phyloP scores from a whole-genome alignment of 2,329 filamentous ascomycete species.

The Xylaria sp. region DNA sequence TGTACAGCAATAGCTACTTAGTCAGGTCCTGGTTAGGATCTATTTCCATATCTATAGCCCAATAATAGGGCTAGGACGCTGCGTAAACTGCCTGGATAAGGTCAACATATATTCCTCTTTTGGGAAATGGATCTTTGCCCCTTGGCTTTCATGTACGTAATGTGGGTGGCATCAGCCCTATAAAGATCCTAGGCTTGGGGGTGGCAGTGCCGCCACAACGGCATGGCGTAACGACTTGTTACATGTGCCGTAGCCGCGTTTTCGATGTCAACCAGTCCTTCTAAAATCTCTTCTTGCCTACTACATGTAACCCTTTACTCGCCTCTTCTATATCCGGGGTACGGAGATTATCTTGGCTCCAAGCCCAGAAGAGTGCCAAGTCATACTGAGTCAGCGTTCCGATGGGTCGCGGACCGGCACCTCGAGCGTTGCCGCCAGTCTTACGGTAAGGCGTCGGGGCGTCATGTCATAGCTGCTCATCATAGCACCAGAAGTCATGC shows the following conservation, averaged over 20 bases:
- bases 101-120: no score
- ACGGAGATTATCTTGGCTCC: constrained; percentile 14
- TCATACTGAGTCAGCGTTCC: constrained; percentile 17
- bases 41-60: background rate
- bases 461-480: constrained; percentile 12
- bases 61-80: background rate
- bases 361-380: background rate
- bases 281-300: no score
- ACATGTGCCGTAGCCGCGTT: no score
- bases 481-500: constrained; percentile 12
- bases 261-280: no score
- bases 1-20: background rate
- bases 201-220: no score
- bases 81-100: no score
- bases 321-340: constrained; percentile 12
- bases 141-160: no score
- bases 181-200: no score
- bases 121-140: no score
- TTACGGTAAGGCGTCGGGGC: constrained; percentile 16
- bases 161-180: no score
- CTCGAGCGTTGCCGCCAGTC: constrained; percentile 1
- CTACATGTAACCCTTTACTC: no score
- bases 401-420: constrained; percentile 5
- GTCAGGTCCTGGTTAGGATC: background rate
- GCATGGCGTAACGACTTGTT: no score